These are phyloP conservation scores for Fusarium oligoseptatum DNA, from an alignment of 2,329 filamentous ascomycete species.

Conservation along the genomic window DNA sequence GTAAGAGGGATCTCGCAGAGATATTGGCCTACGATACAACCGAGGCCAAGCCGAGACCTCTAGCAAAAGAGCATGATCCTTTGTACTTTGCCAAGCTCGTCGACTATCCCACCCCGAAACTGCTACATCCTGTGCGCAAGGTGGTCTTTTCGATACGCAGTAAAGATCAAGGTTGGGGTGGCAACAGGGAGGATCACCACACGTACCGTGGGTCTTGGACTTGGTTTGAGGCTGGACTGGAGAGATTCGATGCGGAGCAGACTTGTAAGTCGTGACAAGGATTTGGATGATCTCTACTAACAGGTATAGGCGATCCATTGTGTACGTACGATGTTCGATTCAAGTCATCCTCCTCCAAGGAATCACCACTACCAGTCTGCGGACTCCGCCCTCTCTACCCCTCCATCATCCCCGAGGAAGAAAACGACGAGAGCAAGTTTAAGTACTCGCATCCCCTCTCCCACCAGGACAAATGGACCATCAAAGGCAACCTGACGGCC, in stretches of 20 bases:
- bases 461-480: conserved; percentile 54
- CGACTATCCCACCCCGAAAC: conserved; percentile 55
- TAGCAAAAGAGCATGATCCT: conserved; percentile 45
- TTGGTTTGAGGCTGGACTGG: conserved; percentile 74
- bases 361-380: conserved; percentile 50
- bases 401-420: conserved; percentile 27
- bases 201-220: conserved; percentile 66
- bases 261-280: conserved; percentile 42
- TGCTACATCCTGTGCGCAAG: conserved; percentile 68
- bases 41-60: conserved; percentile 46
- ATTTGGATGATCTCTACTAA: neutral
- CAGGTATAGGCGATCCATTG: conserved; percentile 43
- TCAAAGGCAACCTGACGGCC: conserved; percentile 63
- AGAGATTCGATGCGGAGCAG: conserved; percentile 62
- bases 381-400: conserved; percentile 56
- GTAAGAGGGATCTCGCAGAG: conserved; percentile 44
- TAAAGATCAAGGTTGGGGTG: conserved; percentile 71
- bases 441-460: conserved; percentile 56
- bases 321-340: conserved; percentile 50
- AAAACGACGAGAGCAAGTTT: conserved; percentile 38
- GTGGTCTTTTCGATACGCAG: conserved; percentile 71
- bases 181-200: conserved; percentile 47
- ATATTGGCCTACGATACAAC: conserved; percentile 48
- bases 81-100: conserved; percentile 51
- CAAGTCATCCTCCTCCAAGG: conserved; percentile 34